Conservation (phyloP, 2,329 filamentous ascomycete species). For the Ophiostoma novo-ulmi region DNA sequence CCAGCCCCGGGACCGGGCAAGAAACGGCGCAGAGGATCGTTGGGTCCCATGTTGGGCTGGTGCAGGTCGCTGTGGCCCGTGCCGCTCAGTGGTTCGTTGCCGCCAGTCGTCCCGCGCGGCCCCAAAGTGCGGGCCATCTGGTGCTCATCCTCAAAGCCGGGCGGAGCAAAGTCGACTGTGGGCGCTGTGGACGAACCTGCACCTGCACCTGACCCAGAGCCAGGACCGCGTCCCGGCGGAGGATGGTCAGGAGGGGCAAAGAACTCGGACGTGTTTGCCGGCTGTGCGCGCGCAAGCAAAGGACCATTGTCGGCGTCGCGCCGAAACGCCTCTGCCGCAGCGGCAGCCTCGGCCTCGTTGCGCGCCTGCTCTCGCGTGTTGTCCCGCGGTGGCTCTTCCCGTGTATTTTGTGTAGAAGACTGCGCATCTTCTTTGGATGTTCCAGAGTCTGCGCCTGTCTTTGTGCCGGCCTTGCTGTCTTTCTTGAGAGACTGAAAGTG, state of each 20-base stretch:
- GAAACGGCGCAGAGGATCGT: constrained; percentile 70
- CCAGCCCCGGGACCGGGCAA: constrained; percentile 55
- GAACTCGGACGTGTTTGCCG: background rate
- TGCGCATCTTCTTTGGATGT: background rate
- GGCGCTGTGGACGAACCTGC: constrained; percentile 39
- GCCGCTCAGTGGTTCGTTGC: constrained; percentile 37
- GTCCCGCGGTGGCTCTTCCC: background rate
- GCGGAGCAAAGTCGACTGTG: constrained; percentile 70
- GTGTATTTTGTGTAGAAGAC: background rate
- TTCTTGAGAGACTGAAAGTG: background rate
- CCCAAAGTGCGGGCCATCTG: constrained; percentile 62
- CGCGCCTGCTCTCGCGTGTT: background rate
- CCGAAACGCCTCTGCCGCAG: background rate
- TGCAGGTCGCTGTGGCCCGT: constrained; percentile 86
- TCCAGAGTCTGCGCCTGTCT: background rate
- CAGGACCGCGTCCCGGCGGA: constrained; percentile 29
- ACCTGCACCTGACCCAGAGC: background rate
- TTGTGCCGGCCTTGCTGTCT: background rate
- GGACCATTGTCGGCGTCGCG: background rate
- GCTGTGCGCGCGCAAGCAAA: background rate
- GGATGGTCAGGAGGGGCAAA: background rate
- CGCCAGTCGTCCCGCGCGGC: background rate
- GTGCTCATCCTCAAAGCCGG: constrained; percentile 89
- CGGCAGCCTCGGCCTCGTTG: constrained; percentile 1
- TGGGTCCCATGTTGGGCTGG: constrained; percentile 75